Evolutionary conservation across 768 basidiomycete genomes (phyloP), one percentile per base, ranked within the genome.

Genomic region (Boletus speciosus): DNA sequence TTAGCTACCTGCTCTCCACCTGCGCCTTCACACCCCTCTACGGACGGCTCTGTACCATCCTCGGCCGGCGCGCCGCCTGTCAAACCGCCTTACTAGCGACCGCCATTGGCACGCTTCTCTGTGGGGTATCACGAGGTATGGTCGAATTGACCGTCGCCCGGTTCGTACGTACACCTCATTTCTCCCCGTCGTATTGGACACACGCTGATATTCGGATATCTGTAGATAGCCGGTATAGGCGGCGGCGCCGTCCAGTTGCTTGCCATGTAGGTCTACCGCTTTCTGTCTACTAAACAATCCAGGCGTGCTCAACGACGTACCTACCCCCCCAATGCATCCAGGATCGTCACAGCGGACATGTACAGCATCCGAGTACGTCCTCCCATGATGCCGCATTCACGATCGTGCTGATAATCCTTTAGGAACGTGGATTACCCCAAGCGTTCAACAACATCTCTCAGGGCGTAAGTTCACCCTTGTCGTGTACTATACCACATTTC

Each of bases 21-120:
- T 88, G 85, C 66, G 87, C 88, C 3, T 90, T 90, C 58, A 90
- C 89, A 0, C 89, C 87, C 0, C 74, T 91, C 6, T 91, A 90
- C 63, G 89, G 89, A 23, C 81, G 88, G 4, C 74, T 92, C 6
- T 86, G 81, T 58, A 85, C 87, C 64, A 85, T 86, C 10, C 69
- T 90, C 66, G 89, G 89, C 6, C 73, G 89, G 15, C 76, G 81
- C 47, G 80, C 79, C 11, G 88, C 88, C 4, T 85, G 83, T 61
- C 84, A 83, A 52, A 72, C 75, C 0, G 88, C 88, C 1, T 69
- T 90, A 1, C 55, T 78, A 6, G 83, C 86, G 50, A 78, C 83
- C 1, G 78, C 71, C 9, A 35, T 84, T 0, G 90, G 90, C 4
- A 82, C 84, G 0, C 61, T 86, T 6, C 74, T 77, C 5, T 90